Base-by-base conservation (phyloP, 176 grass and related monocot species). In the Poa annua region DNA sequence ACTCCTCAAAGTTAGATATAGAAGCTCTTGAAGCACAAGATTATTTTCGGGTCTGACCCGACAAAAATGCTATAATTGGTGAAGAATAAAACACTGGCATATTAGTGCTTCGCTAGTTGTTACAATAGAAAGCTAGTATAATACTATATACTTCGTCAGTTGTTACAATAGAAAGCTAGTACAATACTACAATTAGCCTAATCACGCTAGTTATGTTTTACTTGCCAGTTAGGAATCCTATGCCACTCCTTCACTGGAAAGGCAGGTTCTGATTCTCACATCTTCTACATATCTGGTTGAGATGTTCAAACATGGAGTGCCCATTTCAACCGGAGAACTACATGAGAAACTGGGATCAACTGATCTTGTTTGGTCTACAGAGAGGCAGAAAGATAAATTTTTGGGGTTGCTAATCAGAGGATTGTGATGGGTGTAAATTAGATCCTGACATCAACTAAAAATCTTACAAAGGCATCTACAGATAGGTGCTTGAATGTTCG, bases 161-260 rank as follows among this genome's bases (percentile, higher is more conserved):
- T 29, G 29, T 29, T 29, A 29, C 29, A 29, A 29, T 29, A 21
- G 6, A 55, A 74, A 55, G 11, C 29, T 29, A 29, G 22, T 34
- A 55, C 4, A 53, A 14, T 6, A 39, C 7, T 36, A 64, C 10
- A 8, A 66, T 33, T 34, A 11, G 2, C 24, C 38, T 14, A 49
- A 79, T 62, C 45, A 25, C 74, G n/a, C 57, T 81, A 73, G 62
- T 22, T 66, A 65, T 25, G 63, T 54, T 80, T 69, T 45, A 29
- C 60, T 29, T 67, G 48, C 53, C 20, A 83, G 33, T 44, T 33
- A 57, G 19, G 50, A 56, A 75, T 10, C 34, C 7, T 67, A 76
- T 22, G n/a, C 36, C 49, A 19, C 22, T 11, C 39, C 69, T 56
- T 15, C 29, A 26, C 6, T 21, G 17, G 51, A 26, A 12, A 29